Percentiles rank a stretch among this genome's conserved stretches.
Conservation (phyloP, 2,329 filamentous ascomycete species). For the Colletotrichum echinochloae region DNA sequence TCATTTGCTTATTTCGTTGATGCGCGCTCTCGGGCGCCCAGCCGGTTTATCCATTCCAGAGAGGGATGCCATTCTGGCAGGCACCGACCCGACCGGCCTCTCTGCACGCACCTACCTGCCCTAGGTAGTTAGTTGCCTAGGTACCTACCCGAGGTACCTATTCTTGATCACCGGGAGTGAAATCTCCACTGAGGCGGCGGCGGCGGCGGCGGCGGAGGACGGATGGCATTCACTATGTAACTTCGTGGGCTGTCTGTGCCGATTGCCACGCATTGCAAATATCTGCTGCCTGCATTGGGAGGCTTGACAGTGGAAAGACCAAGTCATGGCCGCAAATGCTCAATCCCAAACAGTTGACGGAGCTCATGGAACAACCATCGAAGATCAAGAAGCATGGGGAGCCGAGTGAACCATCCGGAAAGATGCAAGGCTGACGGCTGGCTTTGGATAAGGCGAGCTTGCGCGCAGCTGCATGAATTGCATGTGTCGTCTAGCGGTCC, state of each 20-base stretch:
- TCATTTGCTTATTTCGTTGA: background rate
- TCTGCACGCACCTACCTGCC: background rate
- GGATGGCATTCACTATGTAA: background rate
- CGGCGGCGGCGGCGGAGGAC: background rate
- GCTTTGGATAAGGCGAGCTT: background rate
- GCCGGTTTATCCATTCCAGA: background rate
- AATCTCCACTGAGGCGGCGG: slow-evolving; percentile 3
- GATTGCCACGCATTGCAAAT: slow-evolving; percentile 8
- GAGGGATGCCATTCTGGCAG: background rate
- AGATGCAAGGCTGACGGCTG: slow-evolving; percentile 8
- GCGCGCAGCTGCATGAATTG: slow-evolving; percentile 20
- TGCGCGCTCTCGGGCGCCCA: background rate
- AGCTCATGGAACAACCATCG: slow-evolving; percentile 1
- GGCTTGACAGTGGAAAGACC: slow-evolving; percentile 13
- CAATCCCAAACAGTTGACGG: slow-evolving; percentile 4
- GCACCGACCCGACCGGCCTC: background rate
- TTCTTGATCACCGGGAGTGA: background rate
- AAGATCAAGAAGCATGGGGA: slow-evolving; percentile 3
- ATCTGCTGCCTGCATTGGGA: slow-evolving; percentile 6
- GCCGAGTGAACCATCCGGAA: slow-evolving; percentile 4
- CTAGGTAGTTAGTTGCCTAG: background rate
- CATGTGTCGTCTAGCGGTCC: slow-evolving; percentile 7
- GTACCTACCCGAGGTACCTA: background rate
- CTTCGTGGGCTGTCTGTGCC: slow-evolving; percentile 14
- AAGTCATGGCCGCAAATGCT: background rate